These are phyloP conservation scores for Mycena amicta DNA, from an alignment of 768 basidiomycete species.

Conservation along the genomic window DNA sequence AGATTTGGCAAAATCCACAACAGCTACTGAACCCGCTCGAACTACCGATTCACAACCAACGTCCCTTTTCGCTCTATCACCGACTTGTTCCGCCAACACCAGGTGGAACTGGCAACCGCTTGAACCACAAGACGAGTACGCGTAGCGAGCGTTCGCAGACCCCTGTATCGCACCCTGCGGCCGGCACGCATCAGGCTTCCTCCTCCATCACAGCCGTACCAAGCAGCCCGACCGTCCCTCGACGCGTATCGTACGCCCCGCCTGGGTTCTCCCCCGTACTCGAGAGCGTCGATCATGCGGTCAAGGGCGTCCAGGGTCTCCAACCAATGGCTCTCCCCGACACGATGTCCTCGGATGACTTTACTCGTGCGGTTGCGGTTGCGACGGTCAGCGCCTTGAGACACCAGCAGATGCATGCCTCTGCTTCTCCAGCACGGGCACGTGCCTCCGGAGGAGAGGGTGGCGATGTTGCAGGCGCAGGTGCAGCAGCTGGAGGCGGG, in stretches of 20 bases:
- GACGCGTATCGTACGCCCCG: conserved; percentile 61
- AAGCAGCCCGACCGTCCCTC: conserved; percentile 42
- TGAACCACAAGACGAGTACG: conserved; percentile 15
- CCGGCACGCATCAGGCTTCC: neutral
- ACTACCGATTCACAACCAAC: conserved; percentile 49
- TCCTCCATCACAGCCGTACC: conserved; percentile 4
- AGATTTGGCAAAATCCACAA: conserved; percentile 99
- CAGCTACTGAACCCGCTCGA: conserved; percentile 73
- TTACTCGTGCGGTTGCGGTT: conserved; percentile 90
- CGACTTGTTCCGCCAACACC: conserved; percentile 46
- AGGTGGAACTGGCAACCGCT: conserved; percentile 4
- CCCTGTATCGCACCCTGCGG: conserved; percentile 7
- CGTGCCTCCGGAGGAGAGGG: conserved; percentile 40
- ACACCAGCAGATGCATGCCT: conserved; percentile 69
- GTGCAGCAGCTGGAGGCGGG: conserved; percentile 50
- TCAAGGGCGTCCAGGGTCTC: conserved; percentile 58
- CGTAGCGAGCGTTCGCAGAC: conserved; percentile 20
- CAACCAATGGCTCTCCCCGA: conserved; percentile 58
- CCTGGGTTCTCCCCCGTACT: conserved; percentile 61
- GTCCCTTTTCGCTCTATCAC: conserved; percentile 66
- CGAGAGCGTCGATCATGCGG: conserved; percentile 77
- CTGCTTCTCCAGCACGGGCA: conserved; percentile 45
- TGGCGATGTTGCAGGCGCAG: conserved; percentile 42
- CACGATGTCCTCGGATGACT: conserved; percentile 81
- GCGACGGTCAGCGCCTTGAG: conserved; percentile 90